Percentiles rank a stretch among this genome's conserved stretches.
Evolutionary conservation across 139 green algal genomes (phyloP).

Genomic region (Edaphochlamys debaryana): DNA sequence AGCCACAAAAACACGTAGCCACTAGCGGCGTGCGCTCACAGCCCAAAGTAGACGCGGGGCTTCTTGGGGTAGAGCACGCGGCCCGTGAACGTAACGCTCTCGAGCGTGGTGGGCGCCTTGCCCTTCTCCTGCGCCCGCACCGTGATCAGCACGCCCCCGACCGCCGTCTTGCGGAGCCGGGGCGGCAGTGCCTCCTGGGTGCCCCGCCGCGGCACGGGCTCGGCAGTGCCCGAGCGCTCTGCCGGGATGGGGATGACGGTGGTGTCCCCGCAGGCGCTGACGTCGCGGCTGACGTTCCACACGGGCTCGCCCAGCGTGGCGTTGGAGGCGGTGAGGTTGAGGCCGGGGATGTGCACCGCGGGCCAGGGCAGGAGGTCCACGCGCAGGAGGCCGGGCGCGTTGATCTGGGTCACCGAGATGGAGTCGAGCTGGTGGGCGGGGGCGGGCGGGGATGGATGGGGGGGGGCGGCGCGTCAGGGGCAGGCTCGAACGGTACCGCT

Average conservation of each 20-base stretch:
- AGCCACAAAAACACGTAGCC: no score
- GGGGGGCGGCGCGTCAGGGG: no score
- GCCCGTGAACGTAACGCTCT: not conserved
- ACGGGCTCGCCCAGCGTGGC: not conserved
- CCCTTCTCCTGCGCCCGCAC: not conserved
- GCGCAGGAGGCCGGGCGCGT: not conserved
- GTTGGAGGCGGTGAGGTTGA: not conserved
- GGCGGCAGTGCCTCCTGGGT: not conserved
- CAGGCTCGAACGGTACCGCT: no score
- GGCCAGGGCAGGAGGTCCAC: conserved; percentile 20
- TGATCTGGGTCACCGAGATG: not conserved
- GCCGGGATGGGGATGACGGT: not conserved
- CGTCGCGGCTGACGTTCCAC: not conserved
- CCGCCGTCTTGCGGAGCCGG: not conserved
- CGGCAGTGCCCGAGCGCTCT: not conserved
- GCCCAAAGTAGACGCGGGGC: not conserved
- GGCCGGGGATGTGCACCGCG: not conserved
- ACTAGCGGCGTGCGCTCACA: no score
- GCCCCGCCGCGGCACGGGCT: not conserved
- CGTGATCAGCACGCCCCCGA: not conserved
- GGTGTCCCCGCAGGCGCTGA: not conserved
- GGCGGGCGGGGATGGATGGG: no score
- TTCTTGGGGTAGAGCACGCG: not conserved
- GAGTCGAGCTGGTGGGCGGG: conserved; percentile 8
- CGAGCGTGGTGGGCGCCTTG: not conserved